Percentiles rank a stretch among this genome's conserved stretches.
Evolutionary conservation across 441 rosid genomes (phyloP).

Genomic region (Populus hybrid): DNA sequence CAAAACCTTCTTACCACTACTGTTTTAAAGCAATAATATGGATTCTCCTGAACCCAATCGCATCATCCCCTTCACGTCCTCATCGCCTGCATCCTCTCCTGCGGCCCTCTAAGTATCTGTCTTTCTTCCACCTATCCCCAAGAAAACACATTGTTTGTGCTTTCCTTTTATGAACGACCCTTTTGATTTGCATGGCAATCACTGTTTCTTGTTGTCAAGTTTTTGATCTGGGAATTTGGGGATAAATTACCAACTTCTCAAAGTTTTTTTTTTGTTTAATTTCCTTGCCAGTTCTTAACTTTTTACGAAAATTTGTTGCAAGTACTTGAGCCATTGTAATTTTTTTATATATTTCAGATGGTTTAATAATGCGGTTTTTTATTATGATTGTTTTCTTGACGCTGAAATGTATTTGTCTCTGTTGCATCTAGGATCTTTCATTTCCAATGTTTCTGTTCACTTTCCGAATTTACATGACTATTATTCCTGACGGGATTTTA

Average conservation of each 20-base stretch:
- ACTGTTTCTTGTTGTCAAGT: not conserved
- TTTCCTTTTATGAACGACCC: not conserved
- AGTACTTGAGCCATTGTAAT: too few species aligned
- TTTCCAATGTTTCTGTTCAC: not conserved
- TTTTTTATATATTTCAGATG: not conserved
- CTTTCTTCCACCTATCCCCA: not conserved
- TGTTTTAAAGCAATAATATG: not conserved
- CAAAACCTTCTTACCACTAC: not conserved
- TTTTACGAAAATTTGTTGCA: not conserved
- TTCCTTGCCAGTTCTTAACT: not conserved
- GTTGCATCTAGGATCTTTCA: not conserved
- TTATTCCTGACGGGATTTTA: not conserved
- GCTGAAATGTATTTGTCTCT: not conserved
- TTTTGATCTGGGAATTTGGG: not conserved
- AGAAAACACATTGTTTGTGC: not conserved
- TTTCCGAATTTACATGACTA: not conserved
- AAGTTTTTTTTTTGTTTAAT: not conserved
- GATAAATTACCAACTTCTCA: not conserved
- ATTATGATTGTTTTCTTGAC: not conserved
- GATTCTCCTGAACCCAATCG: constrained; percentile 6
- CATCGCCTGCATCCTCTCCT: not conserved
- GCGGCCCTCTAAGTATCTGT: not conserved
- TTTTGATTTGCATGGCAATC: not conserved
- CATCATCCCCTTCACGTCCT: not conserved
- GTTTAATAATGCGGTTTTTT: not conserved